Evolutionary conservation across 2,329 filamentous ascomycete species (phyloP).

Genomic region (Cordyceps farinosa): DNA sequence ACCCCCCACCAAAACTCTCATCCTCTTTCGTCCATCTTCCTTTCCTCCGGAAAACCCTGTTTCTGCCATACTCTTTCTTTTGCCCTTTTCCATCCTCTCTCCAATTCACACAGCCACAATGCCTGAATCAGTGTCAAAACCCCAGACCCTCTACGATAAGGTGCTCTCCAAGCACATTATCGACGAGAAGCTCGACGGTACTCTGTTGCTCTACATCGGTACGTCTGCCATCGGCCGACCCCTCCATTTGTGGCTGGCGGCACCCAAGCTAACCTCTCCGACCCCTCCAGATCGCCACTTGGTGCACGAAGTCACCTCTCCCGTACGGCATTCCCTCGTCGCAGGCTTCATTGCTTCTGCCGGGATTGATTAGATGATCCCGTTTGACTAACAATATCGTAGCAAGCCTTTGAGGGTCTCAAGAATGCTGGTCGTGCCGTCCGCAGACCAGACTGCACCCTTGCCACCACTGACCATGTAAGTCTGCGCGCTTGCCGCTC

Average conservation of each 20-base stretch:
- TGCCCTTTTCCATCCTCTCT: constrained; percentile 14
- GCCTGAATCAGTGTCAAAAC: constrained; percentile 68
- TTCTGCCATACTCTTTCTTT: constrained; percentile 18
- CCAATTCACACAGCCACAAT: constrained; percentile 48
- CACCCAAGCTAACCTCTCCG: not conserved
- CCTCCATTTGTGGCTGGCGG: not conserved
- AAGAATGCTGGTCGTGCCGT: constrained; percentile 85
- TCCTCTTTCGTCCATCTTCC: not conserved
- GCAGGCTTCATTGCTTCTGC: not conserved
- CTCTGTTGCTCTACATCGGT: constrained; percentile 90
- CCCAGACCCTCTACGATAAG: constrained; percentile 94
- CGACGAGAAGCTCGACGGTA: constrained; percentile 92
- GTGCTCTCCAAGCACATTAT: constrained; percentile 93
- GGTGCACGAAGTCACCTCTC: constrained; percentile 97
- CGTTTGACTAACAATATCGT: constrained; percentile 22
- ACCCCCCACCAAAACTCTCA: constrained; percentile 13
- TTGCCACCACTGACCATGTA: constrained; percentile 96
- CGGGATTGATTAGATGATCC: constrained; percentile 5
- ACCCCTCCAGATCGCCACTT: constrained; percentile 75
- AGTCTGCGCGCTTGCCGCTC: constrained; percentile 32
- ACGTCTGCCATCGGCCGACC: constrained; percentile 32
- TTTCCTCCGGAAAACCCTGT: constrained; percentile 8
- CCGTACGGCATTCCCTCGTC: constrained; percentile 52
- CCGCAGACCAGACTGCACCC: constrained; percentile 90
- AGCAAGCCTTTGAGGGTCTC: constrained; percentile 97